Evolutionary conservation across 305 asterid species (phyloP).

Genomic region (Fraxinus baroniana): DNA sequence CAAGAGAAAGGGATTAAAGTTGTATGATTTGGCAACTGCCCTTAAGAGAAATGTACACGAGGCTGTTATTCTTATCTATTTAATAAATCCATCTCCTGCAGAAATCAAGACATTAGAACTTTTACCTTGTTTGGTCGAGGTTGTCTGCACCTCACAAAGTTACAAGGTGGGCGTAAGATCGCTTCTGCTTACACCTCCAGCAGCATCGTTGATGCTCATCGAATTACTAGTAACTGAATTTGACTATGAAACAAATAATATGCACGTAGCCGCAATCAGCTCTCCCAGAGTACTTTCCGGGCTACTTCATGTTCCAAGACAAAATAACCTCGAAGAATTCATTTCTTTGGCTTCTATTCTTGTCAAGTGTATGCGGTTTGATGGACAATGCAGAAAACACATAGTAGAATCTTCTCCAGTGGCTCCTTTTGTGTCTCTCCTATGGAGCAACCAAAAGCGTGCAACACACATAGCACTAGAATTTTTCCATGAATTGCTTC

Average conservation of each 20-base stretch:
- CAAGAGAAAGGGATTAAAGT: conserved; percentile 68
- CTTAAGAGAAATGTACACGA: conserved; percentile 74
- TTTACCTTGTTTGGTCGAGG: conserved; percentile 72
- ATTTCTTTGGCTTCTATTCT: conserved; percentile 79
- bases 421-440: conserved; percentile 53
- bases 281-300: conserved; percentile 72
- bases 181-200: conserved; percentile 59
- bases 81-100: conserved; percentile 73
- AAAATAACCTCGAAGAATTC: conserved; percentile 61
- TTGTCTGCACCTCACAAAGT: conserved; percentile 62
- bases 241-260: conserved; percentile 61
- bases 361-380: conserved; percentile 73
- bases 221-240: conserved; percentile 69
- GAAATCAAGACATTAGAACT: conserved; percentile 76
- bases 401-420: conserved; percentile 50
- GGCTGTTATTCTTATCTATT: conserved; percentile 69
- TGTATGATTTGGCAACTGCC: conserved; percentile 75
- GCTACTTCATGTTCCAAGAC: conserved; percentile 65
- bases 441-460: conserved; percentile 68
- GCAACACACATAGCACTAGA: conserved; percentile 55
- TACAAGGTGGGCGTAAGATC: conserved; percentile 42
- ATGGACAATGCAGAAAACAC: conserved; percentile 64
- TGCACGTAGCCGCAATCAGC: conserved; percentile 66
- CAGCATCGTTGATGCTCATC: conserved; percentile 82
- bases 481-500: conserved; percentile 69